These are phyloP conservation scores for Eutypella sp. DNA, from an alignment of 2,329 filamentous ascomycete genomes.

Conservation along the genomic window DNA sequence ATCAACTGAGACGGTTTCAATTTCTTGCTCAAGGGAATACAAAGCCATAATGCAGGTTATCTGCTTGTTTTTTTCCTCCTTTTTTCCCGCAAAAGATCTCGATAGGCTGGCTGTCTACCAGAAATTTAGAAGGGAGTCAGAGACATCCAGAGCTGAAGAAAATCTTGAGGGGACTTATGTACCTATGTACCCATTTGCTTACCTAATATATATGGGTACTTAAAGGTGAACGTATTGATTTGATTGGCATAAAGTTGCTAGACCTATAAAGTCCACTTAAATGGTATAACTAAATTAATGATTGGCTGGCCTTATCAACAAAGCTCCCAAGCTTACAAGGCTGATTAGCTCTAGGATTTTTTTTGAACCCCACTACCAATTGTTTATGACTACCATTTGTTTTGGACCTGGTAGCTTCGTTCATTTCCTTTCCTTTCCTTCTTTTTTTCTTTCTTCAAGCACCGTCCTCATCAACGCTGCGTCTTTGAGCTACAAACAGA, in stretches of 20 bases:
- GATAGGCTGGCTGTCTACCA: too few relatives aligned
- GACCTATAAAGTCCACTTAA: background rate
- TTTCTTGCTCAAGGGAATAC: too few relatives aligned
- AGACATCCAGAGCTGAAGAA: too few relatives aligned
- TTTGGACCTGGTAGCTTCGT: background rate
- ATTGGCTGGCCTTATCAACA: conserved; percentile 2
- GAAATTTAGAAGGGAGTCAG: too few relatives aligned
- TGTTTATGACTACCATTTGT: conserved; percentile 15
- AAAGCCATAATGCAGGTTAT: too few relatives aligned
- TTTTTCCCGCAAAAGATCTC: too few relatives aligned
- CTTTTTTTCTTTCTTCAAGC: conserved; percentile 49
- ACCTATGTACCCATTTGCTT: too few relatives aligned
- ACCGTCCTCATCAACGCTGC: conserved; percentile 86
- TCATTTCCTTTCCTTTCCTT: conserved; percentile 25
- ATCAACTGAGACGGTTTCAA: too few relatives aligned
- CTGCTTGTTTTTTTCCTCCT: too few relatives aligned
- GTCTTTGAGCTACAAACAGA: conserved; percentile 91
- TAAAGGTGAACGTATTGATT: too few relatives aligned
- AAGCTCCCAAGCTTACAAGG: background rate
- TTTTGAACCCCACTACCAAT: conserved; percentile 5
- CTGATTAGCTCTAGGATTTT: background rate
- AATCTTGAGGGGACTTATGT: too few relatives aligned
- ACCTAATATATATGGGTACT: background rate
- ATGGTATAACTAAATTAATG: background rate
- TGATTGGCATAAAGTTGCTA: background rate